These are phyloP conservation scores for Hypoxylon fragiforme DNA, from an alignment of 495 filamentous ascomycete species.

Conservation along the genomic window DNA sequence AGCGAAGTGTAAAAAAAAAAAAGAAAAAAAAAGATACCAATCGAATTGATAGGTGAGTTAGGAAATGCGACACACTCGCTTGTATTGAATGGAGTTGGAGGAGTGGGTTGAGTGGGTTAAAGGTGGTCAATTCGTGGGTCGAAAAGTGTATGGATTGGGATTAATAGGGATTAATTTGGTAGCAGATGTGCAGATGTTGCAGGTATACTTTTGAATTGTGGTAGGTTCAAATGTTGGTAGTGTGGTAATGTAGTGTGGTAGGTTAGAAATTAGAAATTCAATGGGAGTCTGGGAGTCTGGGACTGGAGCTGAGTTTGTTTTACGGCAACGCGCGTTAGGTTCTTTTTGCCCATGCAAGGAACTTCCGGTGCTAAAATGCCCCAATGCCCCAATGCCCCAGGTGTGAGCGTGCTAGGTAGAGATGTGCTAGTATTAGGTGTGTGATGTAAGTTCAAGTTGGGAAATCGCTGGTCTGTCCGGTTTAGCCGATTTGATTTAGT, in stretches of 20 bases:
- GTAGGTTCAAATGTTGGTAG: too few species aligned
- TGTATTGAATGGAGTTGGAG: background rate
- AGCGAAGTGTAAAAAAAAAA: too few species aligned
- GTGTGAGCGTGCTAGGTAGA: too few species aligned
- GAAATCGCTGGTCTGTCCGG: too few species aligned
- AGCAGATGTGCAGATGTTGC: background rate
- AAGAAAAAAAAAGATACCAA: conserved; percentile 26
- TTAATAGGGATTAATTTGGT: conserved; percentile 9
- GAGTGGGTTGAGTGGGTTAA: background rate
- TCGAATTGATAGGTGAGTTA: conserved; percentile 30
- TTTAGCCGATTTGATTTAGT: too few species aligned
- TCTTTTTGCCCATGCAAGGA: conserved; percentile 29
- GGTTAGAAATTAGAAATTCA: too few species aligned
- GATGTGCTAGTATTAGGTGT: too few species aligned
- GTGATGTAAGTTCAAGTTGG: too few species aligned
- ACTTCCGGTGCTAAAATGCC: conserved; percentile 3
- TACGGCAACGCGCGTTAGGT: conserved; percentile 31
- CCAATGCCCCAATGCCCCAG: too few species aligned
- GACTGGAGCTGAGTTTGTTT: conserved; percentile 9
- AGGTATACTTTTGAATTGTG: too few species aligned
- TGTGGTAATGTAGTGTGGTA: too few species aligned
- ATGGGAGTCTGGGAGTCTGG: too few species aligned
- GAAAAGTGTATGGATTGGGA: conserved; percentile 14
- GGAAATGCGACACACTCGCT: conserved; percentile 17
- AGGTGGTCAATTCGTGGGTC: conserved; percentile 27